Percentiles rank a stretch among this genome's conserved stretches.
Conservation (phyloP, 306 rosid species). For the Casuarina equisetifolia region DNA sequence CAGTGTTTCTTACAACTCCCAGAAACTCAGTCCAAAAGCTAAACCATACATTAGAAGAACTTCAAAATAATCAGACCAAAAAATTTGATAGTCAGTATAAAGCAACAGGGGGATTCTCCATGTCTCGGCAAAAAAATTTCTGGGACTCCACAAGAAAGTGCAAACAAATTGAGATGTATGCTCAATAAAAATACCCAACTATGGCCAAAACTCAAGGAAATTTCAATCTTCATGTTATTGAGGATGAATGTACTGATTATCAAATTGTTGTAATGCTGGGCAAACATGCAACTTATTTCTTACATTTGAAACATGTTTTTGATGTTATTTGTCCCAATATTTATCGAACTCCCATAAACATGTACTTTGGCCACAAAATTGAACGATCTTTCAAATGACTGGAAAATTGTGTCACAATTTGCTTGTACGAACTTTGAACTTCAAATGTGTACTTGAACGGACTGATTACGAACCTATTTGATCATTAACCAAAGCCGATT, state of each 20-base stretch:
- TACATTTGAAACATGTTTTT: too few species aligned
- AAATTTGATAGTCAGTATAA: constrained; percentile 61
- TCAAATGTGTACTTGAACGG: too few species aligned
- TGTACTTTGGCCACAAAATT: too few species aligned
- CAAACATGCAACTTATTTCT: constrained; percentile 65
- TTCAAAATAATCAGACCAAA: constrained; percentile 15
- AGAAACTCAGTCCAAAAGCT: constrained; percentile 91
- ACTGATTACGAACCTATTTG: too few species aligned
- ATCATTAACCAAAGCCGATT: too few species aligned
- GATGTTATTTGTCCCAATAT: constrained; percentile 44
- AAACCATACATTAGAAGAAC: constrained; percentile 29
- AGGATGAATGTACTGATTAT: constrained; percentile 96
- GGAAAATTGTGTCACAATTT: too few species aligned
- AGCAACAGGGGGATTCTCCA: constrained; percentile 25
- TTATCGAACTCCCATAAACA: too few species aligned
- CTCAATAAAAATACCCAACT: constrained; percentile 84
- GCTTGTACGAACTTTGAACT: too few species aligned
- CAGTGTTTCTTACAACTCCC: constrained; percentile 97
- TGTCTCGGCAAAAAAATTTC: constrained; percentile 22
- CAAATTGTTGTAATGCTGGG: constrained; percentile 98
- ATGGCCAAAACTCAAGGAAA: constrained; percentile 89
- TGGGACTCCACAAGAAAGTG: constrained; percentile 94
- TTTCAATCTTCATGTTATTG: constrained; percentile 72
- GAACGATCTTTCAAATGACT: too few species aligned
- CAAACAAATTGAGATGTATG: constrained; percentile 88